Evolutionary conservation across 192 early-diverging fungal species (phyloP).

Genomic region (Backusella australiensis): DNA sequence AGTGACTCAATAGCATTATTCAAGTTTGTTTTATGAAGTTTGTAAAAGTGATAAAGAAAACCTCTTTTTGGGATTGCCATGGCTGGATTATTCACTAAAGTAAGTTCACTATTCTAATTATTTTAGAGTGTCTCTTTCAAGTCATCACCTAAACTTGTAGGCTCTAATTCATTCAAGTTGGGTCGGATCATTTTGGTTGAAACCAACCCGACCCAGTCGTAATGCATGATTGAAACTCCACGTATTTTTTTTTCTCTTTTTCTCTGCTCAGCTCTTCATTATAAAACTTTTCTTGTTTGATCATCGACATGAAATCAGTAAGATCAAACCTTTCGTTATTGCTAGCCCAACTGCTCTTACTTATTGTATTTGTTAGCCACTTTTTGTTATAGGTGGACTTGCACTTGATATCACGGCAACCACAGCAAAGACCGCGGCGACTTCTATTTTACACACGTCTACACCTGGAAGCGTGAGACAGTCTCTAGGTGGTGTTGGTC

Average conservation of each 20-base stretch:
- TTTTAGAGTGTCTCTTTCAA: too few relatives aligned
- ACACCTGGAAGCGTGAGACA: conserved; percentile 66
- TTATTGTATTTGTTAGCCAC: background rate
- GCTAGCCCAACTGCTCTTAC: background rate
- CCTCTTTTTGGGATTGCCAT: too few relatives aligned
- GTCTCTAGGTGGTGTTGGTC: conserved; percentile 85
- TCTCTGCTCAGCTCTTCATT: background rate
- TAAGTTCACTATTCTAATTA: too few relatives aligned
- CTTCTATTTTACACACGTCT: conserved; percentile 56
- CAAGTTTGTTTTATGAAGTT: too few relatives aligned
- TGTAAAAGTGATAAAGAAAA: too few relatives aligned
- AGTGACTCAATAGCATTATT: too few relatives aligned
- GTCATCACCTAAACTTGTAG: too few relatives aligned
- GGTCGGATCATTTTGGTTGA: too few relatives aligned
- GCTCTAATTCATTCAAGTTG: too few relatives aligned
- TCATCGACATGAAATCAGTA: background rate
- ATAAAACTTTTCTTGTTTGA: background rate
- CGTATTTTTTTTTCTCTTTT: background rate
- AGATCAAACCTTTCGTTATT: background rate
- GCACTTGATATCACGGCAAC: conserved; percentile 82
- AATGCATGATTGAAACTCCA: too few relatives aligned
- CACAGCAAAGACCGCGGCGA: background rate
- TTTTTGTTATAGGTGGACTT: conserved; percentile 81
- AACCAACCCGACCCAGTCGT: too few relatives aligned
- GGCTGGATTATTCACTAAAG: too few relatives aligned